Evolutionary conservation across 2,329 filamentous ascomycete species (phyloP).

Genomic region (Penicillium expansum): DNA sequence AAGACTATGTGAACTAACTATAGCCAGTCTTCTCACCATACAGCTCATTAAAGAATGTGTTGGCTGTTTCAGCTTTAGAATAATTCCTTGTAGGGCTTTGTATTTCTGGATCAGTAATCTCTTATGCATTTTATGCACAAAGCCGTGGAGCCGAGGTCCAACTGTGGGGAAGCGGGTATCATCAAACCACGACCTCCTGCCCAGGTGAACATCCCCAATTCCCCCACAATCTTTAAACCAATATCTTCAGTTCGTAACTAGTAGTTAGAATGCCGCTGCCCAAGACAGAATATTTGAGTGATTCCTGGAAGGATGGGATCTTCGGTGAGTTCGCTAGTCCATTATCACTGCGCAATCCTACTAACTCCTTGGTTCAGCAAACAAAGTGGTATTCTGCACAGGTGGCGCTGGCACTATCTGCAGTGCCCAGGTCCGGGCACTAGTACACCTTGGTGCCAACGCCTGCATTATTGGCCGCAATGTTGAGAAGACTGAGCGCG

Average conservation of each 20-base stretch:
- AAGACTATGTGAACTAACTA: no score
- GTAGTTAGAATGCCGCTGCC: slow-evolving; percentile 60
- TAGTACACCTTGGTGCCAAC: slow-evolving; percentile 87
- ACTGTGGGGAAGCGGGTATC: slow-evolving; percentile 21
- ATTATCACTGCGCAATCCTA: not conserved
- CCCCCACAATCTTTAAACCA: not conserved
- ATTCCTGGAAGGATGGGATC: slow-evolving; percentile 81
- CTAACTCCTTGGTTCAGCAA: slow-evolving; percentile 52
- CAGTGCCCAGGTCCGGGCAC: slow-evolving; percentile 84
- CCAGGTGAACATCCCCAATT: not conserved
- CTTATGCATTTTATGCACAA: not conserved
- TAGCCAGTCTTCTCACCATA: no score
- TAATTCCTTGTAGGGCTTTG: not conserved
- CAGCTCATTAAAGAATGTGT: no score
- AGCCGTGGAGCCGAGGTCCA: slow-evolving; percentile 16
- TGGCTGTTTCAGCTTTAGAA: not conserved
- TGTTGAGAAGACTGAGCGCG: slow-evolving; percentile 77
- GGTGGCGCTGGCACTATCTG: slow-evolving; percentile 93
- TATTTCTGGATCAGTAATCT: not conserved
- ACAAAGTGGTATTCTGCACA: slow-evolving; percentile 91
- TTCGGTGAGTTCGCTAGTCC: slow-evolving; percentile 60
- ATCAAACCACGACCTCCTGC: not conserved
- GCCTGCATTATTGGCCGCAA: slow-evolving; percentile 93
- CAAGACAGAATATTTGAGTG: slow-evolving; percentile 73
- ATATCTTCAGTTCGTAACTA: not conserved